These are phyloP conservation scores for Straminergon stramineum DNA, from an alignment of 225 moss, liverwort and hornwort genomes.

Conservation along the genomic window DNA sequence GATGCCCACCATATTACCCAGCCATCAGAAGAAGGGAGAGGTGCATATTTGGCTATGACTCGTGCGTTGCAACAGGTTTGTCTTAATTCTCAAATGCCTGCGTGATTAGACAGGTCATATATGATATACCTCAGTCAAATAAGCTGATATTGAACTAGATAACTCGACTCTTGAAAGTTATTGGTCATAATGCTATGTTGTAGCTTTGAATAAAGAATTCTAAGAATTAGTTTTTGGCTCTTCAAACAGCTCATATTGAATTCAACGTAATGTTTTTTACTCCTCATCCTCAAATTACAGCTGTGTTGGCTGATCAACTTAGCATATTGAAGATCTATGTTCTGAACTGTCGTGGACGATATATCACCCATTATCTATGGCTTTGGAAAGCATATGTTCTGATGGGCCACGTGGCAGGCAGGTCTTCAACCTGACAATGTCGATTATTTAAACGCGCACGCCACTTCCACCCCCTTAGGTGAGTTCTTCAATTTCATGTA, in stretches of 20 bases:
- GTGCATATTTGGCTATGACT: conserved; percentile 89
- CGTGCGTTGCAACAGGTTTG: conserved; percentile 86
- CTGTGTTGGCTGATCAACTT: not conserved
- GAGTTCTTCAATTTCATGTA: not conserved
- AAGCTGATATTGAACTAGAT: not conserved
- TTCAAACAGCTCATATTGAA: not conserved
- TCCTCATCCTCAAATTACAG: not conserved
- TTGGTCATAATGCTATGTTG: no score
- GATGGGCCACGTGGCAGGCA: conserved; percentile 50
- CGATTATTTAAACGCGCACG: conserved; percentile 91
- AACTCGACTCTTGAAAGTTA: not conserved
- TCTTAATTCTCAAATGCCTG: conserved; percentile 1
- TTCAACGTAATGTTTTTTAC: no score
- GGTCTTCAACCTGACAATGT: conserved; percentile 72
- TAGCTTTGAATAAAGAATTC: not conserved
- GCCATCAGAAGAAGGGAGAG: conserved; percentile 86
- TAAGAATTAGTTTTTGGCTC: not conserved
- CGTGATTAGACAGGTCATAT: not conserved
- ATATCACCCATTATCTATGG: not conserved
- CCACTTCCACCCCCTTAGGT: conserved; percentile 97
- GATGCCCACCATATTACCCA: conserved; percentile 98
- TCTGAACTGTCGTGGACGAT: not conserved
- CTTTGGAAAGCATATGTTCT: not conserved
- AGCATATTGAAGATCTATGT: not conserved
- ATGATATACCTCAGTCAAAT: not conserved